phyloP scores from a whole-genome alignment of 176 grass and related monocot species.

The Panicum miliaceum region DNA sequence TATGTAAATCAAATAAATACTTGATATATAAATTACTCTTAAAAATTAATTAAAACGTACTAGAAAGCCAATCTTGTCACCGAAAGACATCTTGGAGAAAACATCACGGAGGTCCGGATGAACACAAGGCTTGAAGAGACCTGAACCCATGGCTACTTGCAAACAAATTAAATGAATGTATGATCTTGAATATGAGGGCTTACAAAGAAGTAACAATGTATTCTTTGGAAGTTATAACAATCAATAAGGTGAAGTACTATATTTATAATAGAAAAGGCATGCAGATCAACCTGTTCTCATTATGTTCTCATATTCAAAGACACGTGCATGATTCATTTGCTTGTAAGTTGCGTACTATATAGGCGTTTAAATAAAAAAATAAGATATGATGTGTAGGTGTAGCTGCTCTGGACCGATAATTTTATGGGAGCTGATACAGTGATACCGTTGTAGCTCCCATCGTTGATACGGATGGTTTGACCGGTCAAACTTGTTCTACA shows the following conservation, averaged over 20 bases:
- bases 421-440: conserved; percentile 12
- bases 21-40: neutral
- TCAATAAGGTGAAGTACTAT: conserved; percentile 27
- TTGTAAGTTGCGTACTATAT: conserved; percentile 12
- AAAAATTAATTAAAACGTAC: conserved; percentile 38
- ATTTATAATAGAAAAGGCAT: conserved; percentile 36
- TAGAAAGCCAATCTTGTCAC: conserved; percentile 60
- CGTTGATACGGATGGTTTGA: conserved; percentile 5
- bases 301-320: conserved; percentile 28
- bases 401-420: conserved; percentile 11
- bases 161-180: conserved; percentile 22
- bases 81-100: conserved; percentile 54
- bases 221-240: conserved; percentile 9
- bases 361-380: conserved; percentile 1
- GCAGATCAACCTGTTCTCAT: conserved; percentile 18
- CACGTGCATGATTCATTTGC: conserved; percentile 16
- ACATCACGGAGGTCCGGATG: conserved; percentile 47
- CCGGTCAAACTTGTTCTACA: conserved; percentile 20
- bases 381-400: conserved; percentile 20
- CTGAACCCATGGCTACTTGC: conserved; percentile 47
- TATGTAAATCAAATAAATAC: too few species aligned
- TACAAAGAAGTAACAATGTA: conserved; percentile 13
- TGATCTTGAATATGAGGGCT: conserved; percentile 20
- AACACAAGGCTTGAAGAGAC: conserved; percentile 41
- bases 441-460: conserved; percentile 5